Evolutionary conservation across 2,329 filamentous ascomycete species (phyloP), one percentile per base, ranked within the genome.

Genomic region (Aspergillus chevalieri): DNA sequence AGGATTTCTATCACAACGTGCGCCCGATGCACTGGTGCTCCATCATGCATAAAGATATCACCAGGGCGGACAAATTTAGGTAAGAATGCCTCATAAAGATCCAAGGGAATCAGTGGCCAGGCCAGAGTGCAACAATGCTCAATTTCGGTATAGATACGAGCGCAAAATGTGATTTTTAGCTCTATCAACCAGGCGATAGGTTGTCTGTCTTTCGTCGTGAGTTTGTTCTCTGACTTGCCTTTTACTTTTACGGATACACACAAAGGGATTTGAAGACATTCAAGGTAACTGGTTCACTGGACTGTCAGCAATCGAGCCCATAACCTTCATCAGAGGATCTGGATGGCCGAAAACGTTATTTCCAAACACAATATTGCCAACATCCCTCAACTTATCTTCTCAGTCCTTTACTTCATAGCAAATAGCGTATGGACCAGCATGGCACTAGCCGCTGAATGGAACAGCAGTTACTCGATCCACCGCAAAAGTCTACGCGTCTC

Each of bases 401-500:
- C 66, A 0, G 45, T 68, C 30, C 50, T 71, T 6, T 72, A 71
- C 47, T 60, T 72, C 30, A 42, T 60, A 6, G 61, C 61, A 52
- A 73, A 73, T 44, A 50, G 58, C 22, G 50, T 71, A 6, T 56
- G 67, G 28, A 82, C 75, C 1, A 65, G 60, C 10, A 78, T 80
- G 64, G 64, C 75, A 1, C 59, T 76, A 0, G 71, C 71, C 0
- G 56, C 63, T 9, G 80, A 83, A 59, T 83, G 74, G 65, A 73
- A 64, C 41, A 55, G 59, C 41, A 55, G 59, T 1, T 76, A 74
- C 56, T 67, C 67, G 4, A 45, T 54, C 0, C 41, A 62, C 9
- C 63, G 70, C 9, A 75, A 74, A 46, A 49, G 68, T 0, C 60
- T 78, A 1, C 69, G 74, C 1, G 74, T 77, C 0, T 9, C 8